Conservation (phyloP, 1,139 yeast genomes). For the Schwanniomyces etchellsii region DNA sequence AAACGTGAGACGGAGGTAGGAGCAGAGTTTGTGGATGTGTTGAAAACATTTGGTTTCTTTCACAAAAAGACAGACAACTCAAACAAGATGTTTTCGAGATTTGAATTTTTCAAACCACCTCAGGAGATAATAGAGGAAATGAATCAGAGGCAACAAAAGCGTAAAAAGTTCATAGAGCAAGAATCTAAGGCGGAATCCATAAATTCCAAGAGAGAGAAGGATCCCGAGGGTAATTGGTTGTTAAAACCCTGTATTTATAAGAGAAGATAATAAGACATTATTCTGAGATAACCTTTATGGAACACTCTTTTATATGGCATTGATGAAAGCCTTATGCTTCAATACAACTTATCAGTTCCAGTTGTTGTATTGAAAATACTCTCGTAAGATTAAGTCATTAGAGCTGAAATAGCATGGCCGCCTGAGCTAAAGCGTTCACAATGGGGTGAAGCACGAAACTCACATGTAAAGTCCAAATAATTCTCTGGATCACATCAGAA, state of each 20-base stretch:
- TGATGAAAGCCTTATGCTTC: no score
- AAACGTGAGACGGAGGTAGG: conserved; percentile 41
- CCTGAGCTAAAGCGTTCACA: no score
- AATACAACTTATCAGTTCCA: no score
- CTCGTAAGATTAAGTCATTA: no score
- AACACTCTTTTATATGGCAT: no score
- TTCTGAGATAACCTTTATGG: no score
- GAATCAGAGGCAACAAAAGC: conserved; percentile 56
- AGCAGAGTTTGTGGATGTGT: conserved; percentile 69
- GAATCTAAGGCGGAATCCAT: conserved; percentile 58
- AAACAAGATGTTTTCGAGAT: conserved; percentile 91
- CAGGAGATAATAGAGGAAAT: conserved; percentile 63
- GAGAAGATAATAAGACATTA: conserved; percentile 50
- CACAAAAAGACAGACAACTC: conserved; percentile 82
- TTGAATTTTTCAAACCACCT: conserved; percentile 89
- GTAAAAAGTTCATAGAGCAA: conserved; percentile 66
- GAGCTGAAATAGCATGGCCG: no score
- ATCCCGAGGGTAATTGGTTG: conserved; percentile 81
- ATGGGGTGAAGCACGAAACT: no score
- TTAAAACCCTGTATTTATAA: conserved; percentile 95
- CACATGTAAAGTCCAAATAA: no score
- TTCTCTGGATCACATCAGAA: no score
- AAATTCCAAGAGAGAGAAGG: conserved; percentile 46
- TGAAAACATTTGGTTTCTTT: conserved; percentile 77
- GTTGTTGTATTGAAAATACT: no score